Conservation (phyloP, 129 eudicot species). For the Apium graveolens region DNA sequence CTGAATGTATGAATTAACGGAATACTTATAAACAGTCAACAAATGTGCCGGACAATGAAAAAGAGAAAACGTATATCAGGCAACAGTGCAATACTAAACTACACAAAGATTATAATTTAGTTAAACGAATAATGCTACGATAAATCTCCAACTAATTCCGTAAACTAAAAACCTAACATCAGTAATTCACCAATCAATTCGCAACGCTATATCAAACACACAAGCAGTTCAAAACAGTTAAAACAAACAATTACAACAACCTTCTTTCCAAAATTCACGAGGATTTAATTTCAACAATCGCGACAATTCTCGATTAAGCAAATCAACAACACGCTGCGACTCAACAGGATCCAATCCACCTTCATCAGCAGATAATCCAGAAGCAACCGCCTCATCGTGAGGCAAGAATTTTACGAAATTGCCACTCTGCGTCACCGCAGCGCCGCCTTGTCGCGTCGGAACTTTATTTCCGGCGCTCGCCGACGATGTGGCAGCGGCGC, state of each 20-base stretch:
- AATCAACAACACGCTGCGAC: conserved; percentile 82
- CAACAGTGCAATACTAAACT: neutral
- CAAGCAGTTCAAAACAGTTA: neutral
- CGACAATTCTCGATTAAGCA: conserved; percentile 66
- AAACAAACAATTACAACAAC: conserved; percentile 10
- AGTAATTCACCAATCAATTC: neutral
- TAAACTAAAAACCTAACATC: neutral
- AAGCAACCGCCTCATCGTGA: conserved; percentile 95
- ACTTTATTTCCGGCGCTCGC: neutral
- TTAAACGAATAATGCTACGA: neutral
- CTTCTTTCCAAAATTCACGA: conserved; percentile 82
- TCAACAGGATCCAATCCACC: conserved; percentile 89
- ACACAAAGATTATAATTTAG: neutral
- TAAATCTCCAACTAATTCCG: neutral
- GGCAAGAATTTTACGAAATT: conserved; percentile 37
- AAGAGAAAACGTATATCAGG: too few species aligned
- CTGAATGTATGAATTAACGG: neutral
- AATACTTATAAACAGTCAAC: neutral
- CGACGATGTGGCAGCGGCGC: neutral
- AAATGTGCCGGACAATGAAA: too few species aligned
- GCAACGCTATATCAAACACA: neutral
- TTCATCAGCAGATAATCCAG: conserved; percentile 72
- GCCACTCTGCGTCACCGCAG: neutral
- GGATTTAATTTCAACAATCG: conserved; percentile 62
- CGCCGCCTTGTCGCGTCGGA: neutral